Base-by-base conservation (phyloP, 805 yeast species). In the Ogataea populi-albae region DNA sequence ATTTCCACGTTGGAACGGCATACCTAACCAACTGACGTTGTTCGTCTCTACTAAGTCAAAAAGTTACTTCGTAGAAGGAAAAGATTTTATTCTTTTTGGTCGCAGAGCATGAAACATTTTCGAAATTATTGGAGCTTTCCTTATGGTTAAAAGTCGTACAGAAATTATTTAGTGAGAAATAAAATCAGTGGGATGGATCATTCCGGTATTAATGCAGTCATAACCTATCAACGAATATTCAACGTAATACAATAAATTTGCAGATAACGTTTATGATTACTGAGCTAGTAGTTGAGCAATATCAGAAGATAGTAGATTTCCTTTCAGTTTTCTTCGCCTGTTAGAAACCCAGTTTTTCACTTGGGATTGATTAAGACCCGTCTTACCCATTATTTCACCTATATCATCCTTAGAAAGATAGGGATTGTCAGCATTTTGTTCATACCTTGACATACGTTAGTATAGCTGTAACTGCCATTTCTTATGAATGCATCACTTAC, bases 261-360 rank as follows among this genome's bases (percentile, higher is more conserved):
- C 23, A 23, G 19, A 17, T 17, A 11, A 15, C 10, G 17, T 27
- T 27, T n/a, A 14, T 8, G 19, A 24, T 15, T 9, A n/a, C 10
- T 17, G 28, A 9, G 27, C 23, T 35, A 46, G 37, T 10, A 45
- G 26, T 6, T 23, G 22, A 3, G 34, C 15, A 6, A 47, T 23
- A 9, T 40, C 45, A 10, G 34, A 17, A 2, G 50, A 45, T 4
- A 46, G 38, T 3, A n/a, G 17, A 8, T 23, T 19, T 4, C 30
- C 10, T 14, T 32, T 33, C 17, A 38, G 44, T 20, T 41, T 46
- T 10, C 50, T 30, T 30, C 50, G 26, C 27, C 32, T 44, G 32
- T 40, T 40, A 2, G 42, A 45, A 17, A 38, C 49, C 54, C 54
- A 52, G 23, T 45, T 50, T 17, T 37, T 40, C 5, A 52, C 43